Percentiles rank a stretch among this genome's conserved stretches.
These are phyloP conservation scores for Hebeloma cylindrosporum DNA, from an alignment of 768 basidiomycete genomes.

Conservation along the genomic window DNA sequence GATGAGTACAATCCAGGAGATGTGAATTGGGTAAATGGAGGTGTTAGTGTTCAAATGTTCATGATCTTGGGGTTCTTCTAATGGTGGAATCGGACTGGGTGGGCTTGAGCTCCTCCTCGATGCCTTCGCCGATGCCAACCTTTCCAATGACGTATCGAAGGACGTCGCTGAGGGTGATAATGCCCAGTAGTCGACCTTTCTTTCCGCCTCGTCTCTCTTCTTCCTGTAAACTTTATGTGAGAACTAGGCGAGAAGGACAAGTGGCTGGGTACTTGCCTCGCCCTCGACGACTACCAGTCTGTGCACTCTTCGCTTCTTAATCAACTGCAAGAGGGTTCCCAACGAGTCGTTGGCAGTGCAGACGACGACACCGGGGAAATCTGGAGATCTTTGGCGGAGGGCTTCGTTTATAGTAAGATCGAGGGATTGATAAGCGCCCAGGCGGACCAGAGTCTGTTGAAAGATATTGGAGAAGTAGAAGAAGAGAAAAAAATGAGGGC, in stretches of 20 bases:
- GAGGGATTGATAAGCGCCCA: conserved; percentile 93
- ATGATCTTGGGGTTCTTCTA: conserved; percentile 8
- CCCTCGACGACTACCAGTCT: conserved; percentile 94
- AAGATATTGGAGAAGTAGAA: conserved; percentile 3
- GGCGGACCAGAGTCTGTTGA: conserved; percentile 84
- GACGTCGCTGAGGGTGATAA: conserved; percentile 89
- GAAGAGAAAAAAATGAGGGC: conserved; percentile 30
- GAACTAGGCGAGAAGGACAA: conserved; percentile 3
- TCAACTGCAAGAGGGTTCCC: conserved; percentile 84
- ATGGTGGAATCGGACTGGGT: conserved; percentile 9
- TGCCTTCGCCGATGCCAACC: conserved; percentile 48
- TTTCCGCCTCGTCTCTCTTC: conserved; percentile 79
- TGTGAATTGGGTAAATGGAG: conserved; percentile 1
- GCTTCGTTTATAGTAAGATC: conserved; percentile 94
- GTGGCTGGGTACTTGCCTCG: conserved; percentile 49
- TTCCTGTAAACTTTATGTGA: conserved; percentile 45
- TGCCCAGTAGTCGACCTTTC: conserved; percentile 80
- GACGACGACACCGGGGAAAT: conserved; percentile 96
- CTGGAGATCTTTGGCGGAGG: conserved; percentile 85
- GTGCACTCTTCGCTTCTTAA: conserved; percentile 92
- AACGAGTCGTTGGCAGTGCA: conserved; percentile 93
- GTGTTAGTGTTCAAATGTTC: conserved; percentile 3
- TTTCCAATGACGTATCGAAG: conserved; percentile 79
- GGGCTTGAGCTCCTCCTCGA: conserved; percentile 28
- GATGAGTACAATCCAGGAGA: conserved; percentile 11